phyloP scores from a whole-genome alignment of 75 land plant genomes.

The Sequoiadendron giganteum region DNA sequence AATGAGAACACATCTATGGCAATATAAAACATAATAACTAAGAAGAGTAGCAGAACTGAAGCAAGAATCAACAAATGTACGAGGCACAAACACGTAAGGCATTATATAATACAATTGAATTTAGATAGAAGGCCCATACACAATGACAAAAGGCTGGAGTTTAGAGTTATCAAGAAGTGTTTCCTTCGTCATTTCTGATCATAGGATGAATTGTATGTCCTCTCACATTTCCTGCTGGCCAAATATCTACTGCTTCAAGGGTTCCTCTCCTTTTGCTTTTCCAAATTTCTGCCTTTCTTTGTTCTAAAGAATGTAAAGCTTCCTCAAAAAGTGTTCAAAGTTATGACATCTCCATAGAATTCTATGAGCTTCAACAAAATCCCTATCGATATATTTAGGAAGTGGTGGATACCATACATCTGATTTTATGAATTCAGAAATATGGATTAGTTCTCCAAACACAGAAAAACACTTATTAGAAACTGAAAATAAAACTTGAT shows the following conservation, averaged over 20 bases:
- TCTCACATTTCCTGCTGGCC: neutral
- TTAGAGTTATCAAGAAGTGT: too few relatives aligned
- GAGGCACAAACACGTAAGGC: too few relatives aligned
- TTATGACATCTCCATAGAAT: neutral
- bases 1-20: too few relatives aligned
- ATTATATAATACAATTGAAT: too few relatives aligned
- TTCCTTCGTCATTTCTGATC: too few relatives aligned
- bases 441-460: neutral
- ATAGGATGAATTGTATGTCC: too few relatives aligned
- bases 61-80: too few relatives aligned
- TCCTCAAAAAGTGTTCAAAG: neutral
- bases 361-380: neutral
- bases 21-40: too few relatives aligned
- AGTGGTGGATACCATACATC: neutral
- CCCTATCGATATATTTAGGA: neutral
- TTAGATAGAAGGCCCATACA: too few relatives aligned
- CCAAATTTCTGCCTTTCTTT: neutral
- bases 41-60: too few relatives aligned
- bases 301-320: neutral
- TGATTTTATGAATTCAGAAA: neutral
- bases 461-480: neutral
- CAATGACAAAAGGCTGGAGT: too few relatives aligned
- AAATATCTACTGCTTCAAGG: neutral
- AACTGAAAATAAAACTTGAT: neutral
- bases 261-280: neutral